Conservation (phyloP, 176 grass and related monocot species). For the Rhynchospora breviuscula region DNA sequence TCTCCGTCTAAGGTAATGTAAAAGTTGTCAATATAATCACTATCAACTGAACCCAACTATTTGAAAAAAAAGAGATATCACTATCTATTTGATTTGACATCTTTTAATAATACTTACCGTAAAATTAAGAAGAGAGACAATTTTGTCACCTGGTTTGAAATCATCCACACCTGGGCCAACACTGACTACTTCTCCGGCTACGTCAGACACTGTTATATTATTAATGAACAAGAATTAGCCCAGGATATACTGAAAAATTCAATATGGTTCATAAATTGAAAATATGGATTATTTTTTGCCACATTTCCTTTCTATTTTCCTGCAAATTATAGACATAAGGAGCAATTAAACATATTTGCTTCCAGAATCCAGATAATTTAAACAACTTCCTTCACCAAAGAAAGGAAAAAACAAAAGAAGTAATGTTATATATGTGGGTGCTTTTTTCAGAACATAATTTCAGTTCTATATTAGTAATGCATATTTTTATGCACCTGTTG, state of each 20-base stretch:
- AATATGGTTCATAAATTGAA: not conserved
- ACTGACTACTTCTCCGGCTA: constrained; percentile 47
- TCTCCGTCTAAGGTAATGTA: too few species aligned
- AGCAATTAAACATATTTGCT: not conserved
- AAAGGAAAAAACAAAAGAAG: not conserved
- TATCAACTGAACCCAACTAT: not conserved
- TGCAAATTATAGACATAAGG: not conserved
- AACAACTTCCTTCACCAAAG: not conserved
- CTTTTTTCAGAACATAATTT: not conserved
- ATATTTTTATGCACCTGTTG: not conserved
- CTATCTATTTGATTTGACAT: not conserved
- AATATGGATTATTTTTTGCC: not conserved
- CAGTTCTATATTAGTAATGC: not conserved
- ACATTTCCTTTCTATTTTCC: not conserved
- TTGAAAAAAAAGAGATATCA: not conserved
- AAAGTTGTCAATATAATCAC: not conserved
- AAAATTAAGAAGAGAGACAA: constrained; percentile 33
- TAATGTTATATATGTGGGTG: too few species aligned
- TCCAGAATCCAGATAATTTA: not conserved
- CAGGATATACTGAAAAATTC: not conserved
- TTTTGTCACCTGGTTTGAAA: constrained; percentile 52
- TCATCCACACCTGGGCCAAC: constrained; percentile 41
- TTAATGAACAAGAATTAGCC: not conserved
- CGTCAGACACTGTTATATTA: constrained; percentile 39
- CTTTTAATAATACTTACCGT: constrained; percentile 29